These are phyloP conservation scores for Bipolaris gigantea DNA, from an alignment of 2,329 filamentous ascomycete genomes.

Conservation along the genomic window DNA sequence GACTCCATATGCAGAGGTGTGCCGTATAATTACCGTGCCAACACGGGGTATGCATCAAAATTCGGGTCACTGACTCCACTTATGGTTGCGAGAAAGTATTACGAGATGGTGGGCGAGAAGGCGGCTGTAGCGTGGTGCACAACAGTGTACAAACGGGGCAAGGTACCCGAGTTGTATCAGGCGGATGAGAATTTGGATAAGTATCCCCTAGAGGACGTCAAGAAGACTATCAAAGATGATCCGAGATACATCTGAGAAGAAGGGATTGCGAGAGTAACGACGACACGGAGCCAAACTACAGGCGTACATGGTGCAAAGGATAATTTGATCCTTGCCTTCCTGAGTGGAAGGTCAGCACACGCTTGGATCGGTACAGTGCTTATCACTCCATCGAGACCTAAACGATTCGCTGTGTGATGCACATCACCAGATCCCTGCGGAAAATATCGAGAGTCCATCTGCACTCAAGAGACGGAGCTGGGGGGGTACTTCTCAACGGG, in stretches of 20 bases:
- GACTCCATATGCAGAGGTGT: constrained; percentile 39
- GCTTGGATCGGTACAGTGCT: neutral
- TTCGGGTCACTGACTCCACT: constrained; percentile 42
- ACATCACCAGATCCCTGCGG: neutral
- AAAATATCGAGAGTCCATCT: neutral
- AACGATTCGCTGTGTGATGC: neutral
- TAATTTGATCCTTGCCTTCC: neutral
- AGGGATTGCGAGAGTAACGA: neutral
- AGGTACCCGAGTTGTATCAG: constrained; percentile 39
- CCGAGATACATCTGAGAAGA: constrained; percentile 24
- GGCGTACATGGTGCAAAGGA: neutral
- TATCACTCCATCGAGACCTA: neutral
- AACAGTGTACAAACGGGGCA: constrained; percentile 31
- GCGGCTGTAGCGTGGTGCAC: constrained; percentile 37
- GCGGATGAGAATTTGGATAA: constrained; percentile 21
- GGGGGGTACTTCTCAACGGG: no score
- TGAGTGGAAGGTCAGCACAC: neutral
- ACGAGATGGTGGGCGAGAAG: constrained; percentile 31
- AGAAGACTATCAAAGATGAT: constrained; percentile 28
- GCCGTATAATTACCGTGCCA: constrained; percentile 34
- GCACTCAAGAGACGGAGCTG: no score
- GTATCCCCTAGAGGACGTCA: constrained; percentile 33
- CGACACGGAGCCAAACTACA: neutral
- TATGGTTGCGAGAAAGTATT: constrained; percentile 41
- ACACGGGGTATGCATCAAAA: constrained; percentile 36